Evolutionary conservation across 768 basidiomycete species (phyloP).

Genomic region (Leccinum pellstonianum): DNA sequence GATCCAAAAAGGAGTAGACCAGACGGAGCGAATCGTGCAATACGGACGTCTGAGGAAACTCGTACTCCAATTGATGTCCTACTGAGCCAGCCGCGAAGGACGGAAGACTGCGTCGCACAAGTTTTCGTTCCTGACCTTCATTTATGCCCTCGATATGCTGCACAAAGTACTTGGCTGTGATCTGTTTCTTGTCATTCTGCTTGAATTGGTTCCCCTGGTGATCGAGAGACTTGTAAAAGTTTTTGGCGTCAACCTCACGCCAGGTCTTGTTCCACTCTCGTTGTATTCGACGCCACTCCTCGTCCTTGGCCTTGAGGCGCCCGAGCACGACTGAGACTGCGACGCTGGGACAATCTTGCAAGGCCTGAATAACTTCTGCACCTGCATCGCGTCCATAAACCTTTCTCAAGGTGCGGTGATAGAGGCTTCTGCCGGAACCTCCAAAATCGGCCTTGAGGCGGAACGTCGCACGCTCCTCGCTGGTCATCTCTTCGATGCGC

Average conservation of each 20-base stretch:
- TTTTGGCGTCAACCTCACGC: conserved; percentile 95
- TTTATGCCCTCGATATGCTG: conserved; percentile 72
- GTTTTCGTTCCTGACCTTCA: conserved; percentile 50
- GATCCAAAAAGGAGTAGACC: conserved; percentile 88
- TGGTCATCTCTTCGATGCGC: conserved; percentile 85
- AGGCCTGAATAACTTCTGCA: conserved; percentile 72
- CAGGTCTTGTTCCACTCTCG: conserved; percentile 96
- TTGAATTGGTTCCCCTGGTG: conserved; percentile 96
- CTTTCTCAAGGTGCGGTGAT: conserved; percentile 91
- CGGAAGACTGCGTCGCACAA: conserved; percentile 30
- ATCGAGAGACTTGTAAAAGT: conserved; percentile 97
- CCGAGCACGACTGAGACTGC: conserved; percentile 89
- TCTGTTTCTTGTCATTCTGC: conserved; percentile 90
- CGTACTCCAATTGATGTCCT: conserved; percentile 75
- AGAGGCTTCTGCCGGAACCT: conserved; percentile 82
- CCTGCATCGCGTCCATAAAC: conserved; percentile 85
- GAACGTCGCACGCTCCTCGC: conserved; percentile 80
- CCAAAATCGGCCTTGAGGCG: conserved; percentile 86
- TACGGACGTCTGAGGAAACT: conserved; percentile 73
- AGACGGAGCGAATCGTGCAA: conserved; percentile 89
- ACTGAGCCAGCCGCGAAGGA: conserved; percentile 47
- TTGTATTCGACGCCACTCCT: conserved; percentile 94
- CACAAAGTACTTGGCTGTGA: conserved; percentile 82
- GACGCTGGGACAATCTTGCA: conserved; percentile 90
- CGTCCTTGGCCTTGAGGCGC: conserved; percentile 90